Percentiles rank a stretch among this genome's conserved stretches.
Evolutionary conservation across 305 asterid species (phyloP).

Genomic region (Fraxinus sp.): DNA sequence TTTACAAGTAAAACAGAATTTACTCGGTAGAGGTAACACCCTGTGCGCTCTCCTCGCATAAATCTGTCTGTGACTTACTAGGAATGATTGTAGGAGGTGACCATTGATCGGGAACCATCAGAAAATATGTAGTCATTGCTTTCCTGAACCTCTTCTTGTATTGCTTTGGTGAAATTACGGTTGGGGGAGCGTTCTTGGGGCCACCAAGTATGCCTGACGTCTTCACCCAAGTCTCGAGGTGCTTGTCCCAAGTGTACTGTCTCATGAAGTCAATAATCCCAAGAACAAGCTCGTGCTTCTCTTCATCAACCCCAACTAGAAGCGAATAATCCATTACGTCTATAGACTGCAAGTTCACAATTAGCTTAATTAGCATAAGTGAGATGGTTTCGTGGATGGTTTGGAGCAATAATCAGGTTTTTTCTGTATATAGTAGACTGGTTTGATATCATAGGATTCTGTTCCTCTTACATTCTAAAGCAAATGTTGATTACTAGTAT

Average conservation of each 20-base stretch:
- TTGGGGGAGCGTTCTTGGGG: constrained; percentile 58
- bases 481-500: neutral
- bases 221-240: constrained; percentile 78
- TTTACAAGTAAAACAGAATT: neutral
- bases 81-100: neutral
- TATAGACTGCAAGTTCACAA: constrained; percentile 43
- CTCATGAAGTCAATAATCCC: constrained; percentile 80
- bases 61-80: neutral
- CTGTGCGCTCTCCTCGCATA: neutral
- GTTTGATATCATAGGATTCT: neutral
- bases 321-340: constrained; percentile 80
- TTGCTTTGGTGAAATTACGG: constrained; percentile 66
- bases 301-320: constrained; percentile 72
- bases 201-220: constrained; percentile 79
- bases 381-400: neutral
- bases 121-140: constrained; percentile 72
- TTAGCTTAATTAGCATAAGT: neutral
- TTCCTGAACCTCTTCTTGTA: constrained; percentile 74
- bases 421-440: neutral
- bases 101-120: constrained; percentile 63
- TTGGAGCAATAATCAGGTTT: neutral
- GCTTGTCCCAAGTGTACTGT: constrained; percentile 81
- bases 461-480: neutral
- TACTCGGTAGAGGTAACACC: neutral
- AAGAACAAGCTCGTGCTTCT: constrained; percentile 68